These are phyloP conservation scores for Stenocarpella maydis DNA, from an alignment of 2,329 filamentous ascomycete genomes.

Conservation along the genomic window DNA sequence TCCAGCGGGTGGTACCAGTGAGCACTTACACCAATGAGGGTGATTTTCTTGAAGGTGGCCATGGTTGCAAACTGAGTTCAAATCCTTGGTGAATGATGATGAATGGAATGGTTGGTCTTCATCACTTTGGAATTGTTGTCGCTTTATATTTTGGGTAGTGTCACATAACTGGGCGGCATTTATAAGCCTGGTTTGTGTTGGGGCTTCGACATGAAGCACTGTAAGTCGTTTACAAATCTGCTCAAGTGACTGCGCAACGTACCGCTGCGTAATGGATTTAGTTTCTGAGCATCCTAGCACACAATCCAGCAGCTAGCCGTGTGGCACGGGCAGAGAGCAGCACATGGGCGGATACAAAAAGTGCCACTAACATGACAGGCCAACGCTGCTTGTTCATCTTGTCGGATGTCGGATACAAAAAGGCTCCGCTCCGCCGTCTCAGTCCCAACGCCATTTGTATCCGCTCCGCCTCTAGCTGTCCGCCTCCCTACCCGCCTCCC, in stretches of 20 bases:
- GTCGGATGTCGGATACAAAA: constrained; percentile 10
- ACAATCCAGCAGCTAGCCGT: background rate
- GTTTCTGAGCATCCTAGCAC: background rate
- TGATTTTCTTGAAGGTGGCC: background rate
- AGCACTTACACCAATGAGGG: background rate
- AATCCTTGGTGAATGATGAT: background rate
- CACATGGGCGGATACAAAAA: background rate
- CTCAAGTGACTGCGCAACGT: too few species aligned
- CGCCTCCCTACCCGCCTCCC: background rate
- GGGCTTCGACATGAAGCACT: too few species aligned
- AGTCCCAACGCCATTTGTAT: background rate
- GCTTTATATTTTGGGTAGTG: background rate
- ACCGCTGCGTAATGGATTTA: too few species aligned
- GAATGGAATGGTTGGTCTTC: background rate
- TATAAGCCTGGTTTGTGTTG: background rate
- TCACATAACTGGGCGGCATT: background rate
- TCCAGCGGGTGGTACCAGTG: background rate
- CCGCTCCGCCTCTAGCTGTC: constrained; percentile 1
- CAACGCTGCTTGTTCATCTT: background rate
- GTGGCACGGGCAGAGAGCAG: background rate
- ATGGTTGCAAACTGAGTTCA: background rate
- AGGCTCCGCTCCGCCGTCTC: background rate
- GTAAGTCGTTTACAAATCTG: background rate
- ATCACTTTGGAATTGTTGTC: background rate
- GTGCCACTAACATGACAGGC: too few species aligned